Evolutionary conservation across 2,329 filamentous ascomycete genomes (phyloP).

Genomic region (Proliferodiscus dingleyae): DNA sequence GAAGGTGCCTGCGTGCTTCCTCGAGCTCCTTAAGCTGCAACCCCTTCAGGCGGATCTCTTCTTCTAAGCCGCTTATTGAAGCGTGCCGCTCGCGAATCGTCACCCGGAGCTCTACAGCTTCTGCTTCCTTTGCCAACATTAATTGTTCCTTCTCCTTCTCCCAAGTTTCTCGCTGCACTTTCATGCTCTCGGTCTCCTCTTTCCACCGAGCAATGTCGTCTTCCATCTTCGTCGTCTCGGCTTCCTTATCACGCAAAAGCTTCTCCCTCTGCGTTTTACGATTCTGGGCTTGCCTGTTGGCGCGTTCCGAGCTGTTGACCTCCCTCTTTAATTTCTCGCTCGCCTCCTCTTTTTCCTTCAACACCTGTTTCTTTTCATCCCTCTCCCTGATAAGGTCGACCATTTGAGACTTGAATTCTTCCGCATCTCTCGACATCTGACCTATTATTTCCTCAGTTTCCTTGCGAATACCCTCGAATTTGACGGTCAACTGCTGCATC

Average conservation of each 20-base stretch:
- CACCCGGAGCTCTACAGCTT: slow-evolving; percentile 47
- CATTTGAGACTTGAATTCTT: slow-evolving; percentile 61
- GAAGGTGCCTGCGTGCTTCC: slow-evolving; percentile 59
- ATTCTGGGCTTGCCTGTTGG: slow-evolving; percentile 76
- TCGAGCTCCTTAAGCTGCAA: slow-evolving; percentile 69
- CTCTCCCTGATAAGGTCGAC: slow-evolving; percentile 71
- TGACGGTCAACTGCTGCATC: slow-evolving; percentile 73
- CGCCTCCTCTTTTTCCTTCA: slow-evolving; percentile 87
- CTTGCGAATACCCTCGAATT: slow-evolving; percentile 71
- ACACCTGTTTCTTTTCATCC: slow-evolving; percentile 68
- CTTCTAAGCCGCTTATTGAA: slow-evolving; percentile 52
- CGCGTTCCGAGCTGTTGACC: slow-evolving; percentile 71
- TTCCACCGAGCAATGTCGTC: slow-evolving; percentile 68
- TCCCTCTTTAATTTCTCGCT: slow-evolving; percentile 80
- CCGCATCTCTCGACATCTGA: slow-evolving; percentile 66
- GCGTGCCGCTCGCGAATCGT: slow-evolving; percentile 59
- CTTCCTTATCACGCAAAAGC: slow-evolving; percentile 60
- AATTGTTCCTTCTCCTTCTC: slow-evolving; percentile 48
- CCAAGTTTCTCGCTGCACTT: slow-evolving; percentile 49
- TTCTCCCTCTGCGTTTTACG: slow-evolving; percentile 75
- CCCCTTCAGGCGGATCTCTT: slow-evolving; percentile 68
- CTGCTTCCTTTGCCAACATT: slow-evolving; percentile 46
- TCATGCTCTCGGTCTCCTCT: slow-evolving; percentile 56
- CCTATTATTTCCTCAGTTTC: slow-evolving; percentile 77
- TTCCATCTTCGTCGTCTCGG: slow-evolving; percentile 63